These are phyloP conservation scores for Peterozyma toletana DNA, from an alignment of 805 yeast species.

Conservation along the genomic window DNA sequence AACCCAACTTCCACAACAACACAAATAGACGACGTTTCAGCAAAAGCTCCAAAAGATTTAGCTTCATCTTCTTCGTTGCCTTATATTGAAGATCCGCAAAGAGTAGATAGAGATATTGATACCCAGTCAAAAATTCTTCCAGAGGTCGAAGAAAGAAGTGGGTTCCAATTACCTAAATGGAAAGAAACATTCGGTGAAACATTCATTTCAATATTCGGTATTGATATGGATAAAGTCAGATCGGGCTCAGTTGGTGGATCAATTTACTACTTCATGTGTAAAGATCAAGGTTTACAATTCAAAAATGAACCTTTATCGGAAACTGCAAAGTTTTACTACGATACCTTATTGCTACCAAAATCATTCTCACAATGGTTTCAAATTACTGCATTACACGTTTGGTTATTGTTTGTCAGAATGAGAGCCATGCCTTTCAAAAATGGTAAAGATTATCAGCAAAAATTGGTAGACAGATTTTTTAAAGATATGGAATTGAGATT, in stretches of 20 bases:
- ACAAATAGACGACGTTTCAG: background rate
- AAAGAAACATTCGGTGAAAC: conserved; percentile 57
- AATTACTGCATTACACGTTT: conserved; percentile 80
- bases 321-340: conserved; percentile 79
- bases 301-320: conserved; percentile 67
- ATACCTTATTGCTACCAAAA: conserved; percentile 71
- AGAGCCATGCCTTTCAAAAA: conserved; percentile 90
- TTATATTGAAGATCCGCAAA: conserved; percentile 23
- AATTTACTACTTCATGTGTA: conserved; percentile 78
- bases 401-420: conserved; percentile 94
- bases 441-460: conserved; percentile 87
- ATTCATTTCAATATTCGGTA: conserved; percentile 50
- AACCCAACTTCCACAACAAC: conserved; percentile 7
- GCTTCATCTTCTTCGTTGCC: conserved; percentile 26
- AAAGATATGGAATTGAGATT: conserved; percentile 83
- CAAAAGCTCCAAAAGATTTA: conserved; percentile 16
- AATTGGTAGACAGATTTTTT: conserved; percentile 81
- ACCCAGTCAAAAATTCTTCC: conserved; percentile 22
- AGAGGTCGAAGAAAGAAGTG: conserved; percentile 18
- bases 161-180: conserved; percentile 34
- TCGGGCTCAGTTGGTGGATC: conserved; percentile 95
- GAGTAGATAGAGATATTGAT: conserved; percentile 26
- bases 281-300: conserved; percentile 72
- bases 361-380: conserved; percentile 97
- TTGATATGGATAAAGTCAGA: conserved; percentile 89